Evolutionary conservation across 768 basidiomycete species (phyloP).

Genomic region (Hypholoma fasciculare): DNA sequence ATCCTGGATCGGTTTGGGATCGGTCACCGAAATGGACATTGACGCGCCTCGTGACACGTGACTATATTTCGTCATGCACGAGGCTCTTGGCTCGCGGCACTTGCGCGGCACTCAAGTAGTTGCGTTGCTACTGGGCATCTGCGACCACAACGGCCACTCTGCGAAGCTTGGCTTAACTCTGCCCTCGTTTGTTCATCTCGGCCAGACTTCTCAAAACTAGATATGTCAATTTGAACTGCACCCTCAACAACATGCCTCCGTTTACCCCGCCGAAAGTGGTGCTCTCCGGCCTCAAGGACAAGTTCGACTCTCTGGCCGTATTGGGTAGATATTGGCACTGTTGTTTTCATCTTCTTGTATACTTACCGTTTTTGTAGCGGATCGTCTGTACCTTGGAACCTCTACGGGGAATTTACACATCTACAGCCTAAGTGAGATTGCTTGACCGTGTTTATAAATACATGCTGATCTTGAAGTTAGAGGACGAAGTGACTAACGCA

Average conservation of each 20-base stretch:
- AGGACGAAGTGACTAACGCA: constrained; percentile 31
- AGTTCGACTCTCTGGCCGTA: constrained; percentile 44
- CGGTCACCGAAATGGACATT: no score
- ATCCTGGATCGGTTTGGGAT: no score
- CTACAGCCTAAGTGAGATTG: constrained; percentile 23
- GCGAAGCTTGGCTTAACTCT: neutral
- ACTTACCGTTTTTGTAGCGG: constrained; percentile 30
- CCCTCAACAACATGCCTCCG: constrained; percentile 31
- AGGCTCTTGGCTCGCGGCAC: no score
- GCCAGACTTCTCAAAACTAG: neutral
- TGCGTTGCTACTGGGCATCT: no score
- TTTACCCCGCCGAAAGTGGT: constrained; percentile 34
- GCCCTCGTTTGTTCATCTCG: no score
- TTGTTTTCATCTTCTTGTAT: neutral
- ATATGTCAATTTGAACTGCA: neutral
- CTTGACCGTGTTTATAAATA: neutral
- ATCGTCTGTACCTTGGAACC: constrained; percentile 41
- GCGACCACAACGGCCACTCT: neutral
- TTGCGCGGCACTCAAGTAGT: no score
- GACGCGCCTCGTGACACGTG: neutral
- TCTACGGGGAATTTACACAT: constrained; percentile 36
- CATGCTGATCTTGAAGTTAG: constrained; percentile 7
- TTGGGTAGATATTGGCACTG: constrained; percentile 33
- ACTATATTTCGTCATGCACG: no score
- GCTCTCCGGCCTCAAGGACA: constrained; percentile 47